phyloP scores from a whole-genome alignment of 352 stramenopile genomes.

The Globisporangium lucens region DNA sequence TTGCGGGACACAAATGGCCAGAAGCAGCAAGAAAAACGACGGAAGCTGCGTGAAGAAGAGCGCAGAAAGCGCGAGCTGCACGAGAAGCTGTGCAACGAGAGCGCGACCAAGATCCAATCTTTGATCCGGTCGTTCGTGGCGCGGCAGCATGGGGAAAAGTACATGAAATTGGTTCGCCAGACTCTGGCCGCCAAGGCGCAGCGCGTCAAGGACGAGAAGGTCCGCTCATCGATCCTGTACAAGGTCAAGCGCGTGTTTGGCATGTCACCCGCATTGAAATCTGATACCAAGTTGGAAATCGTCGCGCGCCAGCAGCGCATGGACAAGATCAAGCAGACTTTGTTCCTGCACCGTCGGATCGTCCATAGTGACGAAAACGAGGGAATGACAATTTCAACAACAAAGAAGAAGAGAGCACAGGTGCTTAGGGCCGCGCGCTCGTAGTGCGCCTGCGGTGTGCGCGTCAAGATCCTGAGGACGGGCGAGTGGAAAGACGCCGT shows the following conservation, averaged over 20 bases:
- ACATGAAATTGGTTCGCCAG: conserved; percentile 51
- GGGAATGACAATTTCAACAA: conserved; percentile 20
- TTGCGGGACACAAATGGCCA: conserved; percentile 30
- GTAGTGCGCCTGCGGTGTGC: conserved; percentile 51
- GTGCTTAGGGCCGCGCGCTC: conserved; percentile 35
- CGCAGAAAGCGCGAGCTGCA: conserved; percentile 18
- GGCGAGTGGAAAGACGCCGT: conserved; percentile 47
- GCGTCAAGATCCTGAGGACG: conserved; percentile 43
- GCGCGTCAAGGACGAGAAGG: conserved; percentile 38
- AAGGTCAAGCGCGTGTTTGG: conserved; percentile 38
- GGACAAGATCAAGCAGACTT: conserved; percentile 37
- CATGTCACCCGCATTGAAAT: conserved; percentile 38
- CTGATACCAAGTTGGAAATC: conserved; percentile 56
- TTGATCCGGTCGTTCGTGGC: conserved; percentile 32
- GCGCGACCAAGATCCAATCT: conserved; percentile 43
- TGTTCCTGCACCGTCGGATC: conserved; percentile 41
- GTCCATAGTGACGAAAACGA: conserved; percentile 10
- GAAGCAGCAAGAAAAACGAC: conserved; percentile 31
- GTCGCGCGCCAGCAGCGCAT: conserved; percentile 28
- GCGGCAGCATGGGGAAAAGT: conserved; percentile 33
- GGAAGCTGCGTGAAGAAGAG: conserved; percentile 27
- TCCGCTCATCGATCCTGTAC: conserved; percentile 38
- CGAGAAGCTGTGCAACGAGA: conserved; percentile 21
- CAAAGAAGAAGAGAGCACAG: conserved; percentile 29
- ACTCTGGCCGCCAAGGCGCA: conserved; percentile 39